A percentile compares a stretch with the other conserved stretches of the same genome.
Evolutionary conservation across 495 filamentous ascomycete genomes (phyloP).

Genomic region (Penicillium ucsense): DNA sequence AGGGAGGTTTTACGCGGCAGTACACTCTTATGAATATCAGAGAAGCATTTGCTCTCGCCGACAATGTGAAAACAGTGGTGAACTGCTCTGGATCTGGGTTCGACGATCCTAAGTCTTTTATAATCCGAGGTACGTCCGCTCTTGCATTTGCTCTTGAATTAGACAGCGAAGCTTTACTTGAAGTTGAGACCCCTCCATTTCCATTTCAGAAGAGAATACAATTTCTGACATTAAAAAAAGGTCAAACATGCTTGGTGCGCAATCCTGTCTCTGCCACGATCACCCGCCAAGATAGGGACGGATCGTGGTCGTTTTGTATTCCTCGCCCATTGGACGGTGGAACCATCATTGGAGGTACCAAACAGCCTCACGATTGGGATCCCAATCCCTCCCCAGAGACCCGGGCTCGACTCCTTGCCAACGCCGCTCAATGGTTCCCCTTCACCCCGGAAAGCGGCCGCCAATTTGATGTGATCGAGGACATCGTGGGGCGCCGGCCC

Average conservation of each 20-base stretch:
- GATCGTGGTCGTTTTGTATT: constrained; percentile 51
- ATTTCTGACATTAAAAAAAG: constrained; percentile 3
- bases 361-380: constrained; percentile 48
- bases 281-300: constrained; percentile 50
- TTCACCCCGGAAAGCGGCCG: constrained; percentile 26
- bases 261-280: constrained; percentile 42
- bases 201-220: neutral
- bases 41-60: constrained; percentile 40
- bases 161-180: neutral
- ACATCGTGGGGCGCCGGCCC: constrained; percentile 37
- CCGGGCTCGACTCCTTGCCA: constrained; percentile 35
- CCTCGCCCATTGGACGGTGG: constrained; percentile 50
- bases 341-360: constrained; percentile 55
- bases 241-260: constrained; percentile 37
- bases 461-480: constrained; percentile 35
- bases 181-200: neutral
- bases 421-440: constrained; percentile 36
- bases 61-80: constrained; percentile 38
- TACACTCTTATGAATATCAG: constrained; percentile 31
- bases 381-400: constrained; percentile 36
- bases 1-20: constrained; percentile 37
- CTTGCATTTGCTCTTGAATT: too few relatives aligned
- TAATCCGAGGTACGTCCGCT: constrained; percentile 38
- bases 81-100: constrained; percentile 52
- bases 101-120: constrained; percentile 40